phyloP scores from a whole-genome alignment of 1,284 basidiomycete genomes.

The Rhodotorula sp. region DNA sequence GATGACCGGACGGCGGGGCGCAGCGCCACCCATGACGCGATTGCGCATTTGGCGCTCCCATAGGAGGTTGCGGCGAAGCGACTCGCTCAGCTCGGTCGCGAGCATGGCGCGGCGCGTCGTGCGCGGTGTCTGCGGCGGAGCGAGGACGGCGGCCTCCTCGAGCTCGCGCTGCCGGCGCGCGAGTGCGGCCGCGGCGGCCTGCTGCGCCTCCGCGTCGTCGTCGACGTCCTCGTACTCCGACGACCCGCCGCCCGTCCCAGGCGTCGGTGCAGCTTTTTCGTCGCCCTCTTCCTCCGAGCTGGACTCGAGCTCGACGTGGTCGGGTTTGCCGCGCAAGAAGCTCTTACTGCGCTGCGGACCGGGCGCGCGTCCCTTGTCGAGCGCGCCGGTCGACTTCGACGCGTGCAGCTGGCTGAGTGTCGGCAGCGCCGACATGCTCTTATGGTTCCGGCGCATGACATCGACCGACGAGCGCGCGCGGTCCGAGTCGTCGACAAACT shows the following conservation, averaged over 20 bases:
- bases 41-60: constrained; percentile 65
- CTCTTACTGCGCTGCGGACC: constrained; percentile 39
- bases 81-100: constrained; percentile 79
- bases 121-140: constrained; percentile 74
- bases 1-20: constrained; percentile 15
- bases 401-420: constrained; percentile 53
- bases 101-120: constrained; percentile 83
- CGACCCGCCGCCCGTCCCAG: neutral
- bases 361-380: constrained; percentile 46
- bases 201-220: constrained; percentile 10
- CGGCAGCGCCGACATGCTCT: constrained; percentile 45
- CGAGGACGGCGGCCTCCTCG: constrained; percentile 55
- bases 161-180: constrained; percentile 26
- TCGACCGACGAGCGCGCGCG: constrained; percentile 17
- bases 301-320: constrained; percentile 68
- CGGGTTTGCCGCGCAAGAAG: constrained; percentile 58
- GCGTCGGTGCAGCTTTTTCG: constrained; percentile 15
- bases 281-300: constrained; percentile 60
- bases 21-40: constrained; percentile 28
- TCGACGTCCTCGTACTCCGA: constrained; percentile 29
- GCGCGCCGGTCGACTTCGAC: constrained; percentile 66
- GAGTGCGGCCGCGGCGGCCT: constrained; percentile 21
- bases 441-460: constrained; percentile 19
- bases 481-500: constrained; percentile 32
- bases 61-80: constrained; percentile 73